Evolutionary conservation across 163 green algal genomes (phyloP), one percentile per base, ranked within the genome.

Genomic region (Chloromonas sp.): DNA sequence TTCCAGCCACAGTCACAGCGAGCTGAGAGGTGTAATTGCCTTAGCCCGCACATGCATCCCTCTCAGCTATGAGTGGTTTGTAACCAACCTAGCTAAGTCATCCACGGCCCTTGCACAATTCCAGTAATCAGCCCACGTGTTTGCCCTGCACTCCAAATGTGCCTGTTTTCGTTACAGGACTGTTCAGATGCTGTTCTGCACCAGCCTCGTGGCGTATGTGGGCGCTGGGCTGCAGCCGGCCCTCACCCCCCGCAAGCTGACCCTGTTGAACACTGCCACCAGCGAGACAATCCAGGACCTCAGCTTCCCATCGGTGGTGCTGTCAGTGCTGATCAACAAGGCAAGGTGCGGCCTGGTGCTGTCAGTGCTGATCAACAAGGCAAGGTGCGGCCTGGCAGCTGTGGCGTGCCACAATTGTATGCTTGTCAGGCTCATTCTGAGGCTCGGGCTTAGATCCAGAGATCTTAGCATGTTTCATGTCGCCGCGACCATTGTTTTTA

Each of bases 101-200:
- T 74, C 66, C 66, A 11, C 11, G 66, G 66, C 66, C 66, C 66
- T 74, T 74, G 66, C 66, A 11, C 66, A 74, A 5, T 11, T 15
- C 66, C 66, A 36, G 36, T 36, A 36, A 36, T 36, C 36, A 36
- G 36, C 36, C 36, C 36, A 36, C 36, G 36, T 36, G 36, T 36
- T 36, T 36, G 36, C 36, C 36, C 36, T 36, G 36, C 36, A 36
- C 36, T 36, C 36, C 36, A 36, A 36, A 36, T 36, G 36, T 36
- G 36, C 36, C 36, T 36, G 36, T 74, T 11, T 15, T 11, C 66
- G 57, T n/a, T 85, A 83, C 92, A 97, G 94, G 61, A 86, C 94
- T 3, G 89, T 88, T 15, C 90, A 96, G 81, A 97, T 97, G 95
- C 91, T 98, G 0, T 97, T 95, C 86, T 95, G 92, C 85, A 96